Percentiles rank a stretch among this genome's conserved stretches.
Evolutionary conservation across 2,329 filamentous ascomycete genomes (phyloP).

Genomic region (Diaporthe aspalathi): DNA sequence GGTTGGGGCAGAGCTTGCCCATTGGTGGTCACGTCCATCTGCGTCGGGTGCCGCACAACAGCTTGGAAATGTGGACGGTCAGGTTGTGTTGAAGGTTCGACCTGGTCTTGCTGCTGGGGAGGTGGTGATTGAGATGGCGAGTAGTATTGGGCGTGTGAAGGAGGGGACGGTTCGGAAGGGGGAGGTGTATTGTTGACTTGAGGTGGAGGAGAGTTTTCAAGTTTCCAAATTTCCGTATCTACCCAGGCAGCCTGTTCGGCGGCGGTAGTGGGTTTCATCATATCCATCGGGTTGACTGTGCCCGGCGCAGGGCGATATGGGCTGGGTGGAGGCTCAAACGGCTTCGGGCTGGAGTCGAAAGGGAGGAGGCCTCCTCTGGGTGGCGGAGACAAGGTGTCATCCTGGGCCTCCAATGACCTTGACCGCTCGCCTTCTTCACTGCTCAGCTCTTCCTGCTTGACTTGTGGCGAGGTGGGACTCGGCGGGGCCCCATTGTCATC

Average conservation of each 20-base stretch:
- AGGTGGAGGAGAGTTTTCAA: constrained; percentile 47
- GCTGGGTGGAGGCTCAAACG: constrained; percentile 43
- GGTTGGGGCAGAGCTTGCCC: constrained; percentile 40
- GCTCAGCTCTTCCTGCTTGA: constrained; percentile 35
- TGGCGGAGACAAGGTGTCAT: constrained; percentile 34
- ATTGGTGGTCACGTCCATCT: constrained; percentile 38
- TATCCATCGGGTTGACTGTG: constrained; percentile 65
- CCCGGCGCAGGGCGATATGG: constrained; percentile 53
- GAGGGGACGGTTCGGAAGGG: constrained; percentile 28
- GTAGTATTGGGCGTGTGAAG: constrained; percentile 25
- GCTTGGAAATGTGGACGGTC: constrained; percentile 38
- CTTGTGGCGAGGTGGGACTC: constrained; percentile 33
- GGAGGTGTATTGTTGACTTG: constrained; percentile 32
- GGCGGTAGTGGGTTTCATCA: constrained; percentile 58
- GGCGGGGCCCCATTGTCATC: constrained; percentile 29
- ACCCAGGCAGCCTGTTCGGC: constrained; percentile 50
- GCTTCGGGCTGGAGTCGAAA: constrained; percentile 39
- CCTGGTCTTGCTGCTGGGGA: constrained; percentile 7
- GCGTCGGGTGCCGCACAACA: constrained; percentile 38
- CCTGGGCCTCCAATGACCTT: constrained; percentile 20
- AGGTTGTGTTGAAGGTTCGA: constrained; percentile 20
- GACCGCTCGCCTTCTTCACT: constrained; percentile 32
- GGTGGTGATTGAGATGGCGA: constrained; percentile 24
- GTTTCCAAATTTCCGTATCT: constrained; percentile 50
- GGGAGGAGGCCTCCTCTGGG: constrained; percentile 37